These are phyloP conservation scores for Clonostachys solani DNA, from an alignment of 2,329 filamentous ascomycete genomes.

Conservation along the genomic window DNA sequence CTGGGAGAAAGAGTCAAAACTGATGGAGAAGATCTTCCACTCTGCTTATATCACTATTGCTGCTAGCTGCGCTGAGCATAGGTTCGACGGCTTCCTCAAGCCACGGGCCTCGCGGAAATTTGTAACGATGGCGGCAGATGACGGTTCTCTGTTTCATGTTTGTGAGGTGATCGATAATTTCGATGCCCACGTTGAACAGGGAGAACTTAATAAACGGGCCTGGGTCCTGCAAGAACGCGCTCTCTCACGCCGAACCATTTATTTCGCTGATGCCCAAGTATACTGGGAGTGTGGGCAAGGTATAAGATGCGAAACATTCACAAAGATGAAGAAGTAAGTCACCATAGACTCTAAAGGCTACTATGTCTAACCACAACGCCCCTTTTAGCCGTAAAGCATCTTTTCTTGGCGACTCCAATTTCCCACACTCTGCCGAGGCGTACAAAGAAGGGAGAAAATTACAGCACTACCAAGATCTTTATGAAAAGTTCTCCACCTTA, in stretches of 20 bases:
- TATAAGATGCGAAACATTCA: not conserved
- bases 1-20: not conserved
- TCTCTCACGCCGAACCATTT: constrained; percentile 26
- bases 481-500: not conserved
- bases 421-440: constrained; percentile 12
- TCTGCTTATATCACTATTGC: not conserved
- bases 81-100: constrained; percentile 8
- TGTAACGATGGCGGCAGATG: not conserved
- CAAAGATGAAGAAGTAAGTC: not conserved
- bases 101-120: not conserved
- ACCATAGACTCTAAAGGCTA: not conserved
- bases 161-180: constrained; percentile 22
- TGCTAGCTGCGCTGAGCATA: not conserved
- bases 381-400: constrained; percentile 11
- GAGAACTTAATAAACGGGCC: constrained; percentile 21
- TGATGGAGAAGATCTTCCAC: not conserved
- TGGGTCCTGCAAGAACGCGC: constrained; percentile 34
- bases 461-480: not conserved
- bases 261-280: constrained; percentile 19
- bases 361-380: not conserved
- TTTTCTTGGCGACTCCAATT: constrained; percentile 19
- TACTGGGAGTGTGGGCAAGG: not conserved
- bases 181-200: constrained; percentile 18
- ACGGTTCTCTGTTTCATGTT: constrained; percentile 2
- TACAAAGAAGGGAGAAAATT: constrained; percentile 5